A percentile compares a stretch with the other conserved stretches of the same genome.
Evolutionary conservation across 23 red algal genomes (phyloP).

Genomic region (Gracilaria vermiculophylla): DNA sequence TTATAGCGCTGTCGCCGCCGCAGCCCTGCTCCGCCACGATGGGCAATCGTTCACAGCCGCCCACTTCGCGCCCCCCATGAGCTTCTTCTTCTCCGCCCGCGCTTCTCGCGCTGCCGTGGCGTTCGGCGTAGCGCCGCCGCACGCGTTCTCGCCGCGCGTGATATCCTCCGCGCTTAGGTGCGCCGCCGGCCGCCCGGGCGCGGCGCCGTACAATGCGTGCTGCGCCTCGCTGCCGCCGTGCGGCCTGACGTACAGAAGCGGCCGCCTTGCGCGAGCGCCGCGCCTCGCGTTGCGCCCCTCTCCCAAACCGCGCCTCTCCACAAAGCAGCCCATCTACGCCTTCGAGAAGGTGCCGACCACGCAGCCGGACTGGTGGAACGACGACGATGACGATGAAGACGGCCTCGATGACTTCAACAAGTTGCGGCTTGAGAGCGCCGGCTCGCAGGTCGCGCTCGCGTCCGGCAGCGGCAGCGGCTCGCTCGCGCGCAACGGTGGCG

Average conservation of each 20-base stretch:
- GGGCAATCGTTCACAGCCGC: neutral
- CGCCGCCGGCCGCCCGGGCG: too few species aligned
- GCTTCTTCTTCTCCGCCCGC: neutral
- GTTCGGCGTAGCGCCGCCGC: neutral
- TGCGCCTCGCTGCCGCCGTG: neutral
- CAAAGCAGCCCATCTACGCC: neutral
- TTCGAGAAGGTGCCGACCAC: conserved; percentile 66
- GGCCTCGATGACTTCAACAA: conserved; percentile 3
- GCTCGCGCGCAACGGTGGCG: neutral
- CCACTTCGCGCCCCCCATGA: too few species aligned
- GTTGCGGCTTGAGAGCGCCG: neutral
- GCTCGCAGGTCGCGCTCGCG: neutral
- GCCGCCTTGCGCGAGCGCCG: neutral
- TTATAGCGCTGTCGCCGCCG: neutral
- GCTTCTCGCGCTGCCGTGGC: neutral
- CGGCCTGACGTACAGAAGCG: too few species aligned
- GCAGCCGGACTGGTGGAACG: conserved; percentile 52
- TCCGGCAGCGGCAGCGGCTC: conserved; percentile 21
- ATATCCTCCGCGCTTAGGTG: too few species aligned
- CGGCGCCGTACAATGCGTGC: neutral
- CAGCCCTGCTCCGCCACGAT: neutral
- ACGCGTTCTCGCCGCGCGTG: neutral
- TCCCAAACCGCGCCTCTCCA: neutral
- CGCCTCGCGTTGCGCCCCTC: neutral
- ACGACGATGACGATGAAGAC: conserved; percentile 55